A percentile compares a stretch with the other conserved stretches of the same genome.
These are phyloP conservation scores for Trichoderma sp. DNA, from an alignment of 2,329 filamentous ascomycete species.

Conservation along the genomic window DNA sequence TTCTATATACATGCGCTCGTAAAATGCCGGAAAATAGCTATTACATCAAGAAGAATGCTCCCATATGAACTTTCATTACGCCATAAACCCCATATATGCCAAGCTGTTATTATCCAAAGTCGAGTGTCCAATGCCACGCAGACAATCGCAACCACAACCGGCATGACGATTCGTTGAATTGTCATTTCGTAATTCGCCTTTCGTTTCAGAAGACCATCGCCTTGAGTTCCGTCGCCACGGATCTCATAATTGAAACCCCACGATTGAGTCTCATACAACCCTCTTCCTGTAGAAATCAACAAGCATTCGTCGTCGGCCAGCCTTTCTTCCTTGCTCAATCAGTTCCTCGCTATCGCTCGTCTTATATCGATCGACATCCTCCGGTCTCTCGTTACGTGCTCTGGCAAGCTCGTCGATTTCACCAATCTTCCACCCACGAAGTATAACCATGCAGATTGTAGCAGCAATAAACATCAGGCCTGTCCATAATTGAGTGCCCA, in stretches of 20 bases:
- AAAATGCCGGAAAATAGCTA: background rate
- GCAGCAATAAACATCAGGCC: constrained; percentile 60
- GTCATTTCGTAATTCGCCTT: background rate
- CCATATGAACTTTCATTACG: background rate
- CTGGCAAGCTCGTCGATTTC: constrained; percentile 35
- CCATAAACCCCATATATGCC: background rate
- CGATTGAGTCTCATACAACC: constrained; percentile 27
- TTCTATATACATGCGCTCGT: background rate
- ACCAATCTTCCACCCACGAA: constrained; percentile 41
- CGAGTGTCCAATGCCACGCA: background rate
- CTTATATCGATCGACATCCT: constrained; percentile 33
- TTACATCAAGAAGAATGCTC: background rate
- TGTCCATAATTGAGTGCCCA: constrained; percentile 56
- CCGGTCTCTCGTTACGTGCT: constrained; percentile 30
- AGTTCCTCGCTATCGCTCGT: constrained; percentile 33
- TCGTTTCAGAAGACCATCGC: background rate
- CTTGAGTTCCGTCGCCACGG: background rate
- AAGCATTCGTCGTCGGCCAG: constrained; percentile 34
- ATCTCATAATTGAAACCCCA: background rate
- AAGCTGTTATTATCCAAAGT: background rate
- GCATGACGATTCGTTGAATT: background rate
- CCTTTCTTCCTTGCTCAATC: constrained; percentile 30
- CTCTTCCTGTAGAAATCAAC: constrained; percentile 32
- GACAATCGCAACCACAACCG: background rate
- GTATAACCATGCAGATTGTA: constrained; percentile 32